Evolutionary conservation across 164 flowering plant genomes (phyloP).

Genomic region (Stephania japonica): DNA sequence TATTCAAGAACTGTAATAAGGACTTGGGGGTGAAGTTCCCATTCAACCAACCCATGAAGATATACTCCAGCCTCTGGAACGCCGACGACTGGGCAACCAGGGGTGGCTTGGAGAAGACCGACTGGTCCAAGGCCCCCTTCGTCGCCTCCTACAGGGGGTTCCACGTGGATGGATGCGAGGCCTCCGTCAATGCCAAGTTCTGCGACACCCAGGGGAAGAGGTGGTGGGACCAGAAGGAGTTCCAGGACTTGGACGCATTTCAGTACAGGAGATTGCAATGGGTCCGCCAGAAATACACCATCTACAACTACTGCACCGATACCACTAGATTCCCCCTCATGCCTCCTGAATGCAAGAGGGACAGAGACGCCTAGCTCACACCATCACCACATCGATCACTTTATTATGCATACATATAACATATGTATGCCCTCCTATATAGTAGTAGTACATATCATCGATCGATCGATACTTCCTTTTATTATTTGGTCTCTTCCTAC

Average conservation of each 20-base stretch:
- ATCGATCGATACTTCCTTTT: too few relatives aligned
- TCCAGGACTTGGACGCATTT: constrained; percentile 21
- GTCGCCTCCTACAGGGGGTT: constrained; percentile 29
- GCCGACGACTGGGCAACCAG: constrained; percentile 47
- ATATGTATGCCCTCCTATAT: too few relatives aligned
- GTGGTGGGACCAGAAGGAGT: constrained; percentile 33
- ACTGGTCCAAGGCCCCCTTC: constrained; percentile 43
- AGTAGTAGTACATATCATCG: too few relatives aligned
- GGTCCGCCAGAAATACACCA: constrained; percentile 22
- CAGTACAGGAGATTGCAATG: constrained; percentile 19
- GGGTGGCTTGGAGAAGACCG: constrained; percentile 42
- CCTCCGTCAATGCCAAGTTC: constrained; percentile 17
- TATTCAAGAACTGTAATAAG: constrained; percentile 39
- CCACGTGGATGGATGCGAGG: constrained; percentile 42
- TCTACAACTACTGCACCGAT: constrained; percentile 29
- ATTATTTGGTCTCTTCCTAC: too few relatives aligned
- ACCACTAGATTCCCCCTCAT: constrained; percentile 14
- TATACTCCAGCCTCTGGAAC: constrained; percentile 39
- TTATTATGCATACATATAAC: too few relatives aligned
- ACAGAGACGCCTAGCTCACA: constrained; percentile 20
- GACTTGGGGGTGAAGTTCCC: constrained; percentile 36
- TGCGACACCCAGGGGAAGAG: constrained; percentile 21
- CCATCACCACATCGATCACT: too few relatives aligned
- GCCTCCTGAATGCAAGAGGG: constrained; percentile 21
- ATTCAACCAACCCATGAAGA: constrained; percentile 43